Evolutionary conservation across 2,329 filamentous ascomycete species (phyloP).

Genomic region (Pseudodiploospora longispora): DNA sequence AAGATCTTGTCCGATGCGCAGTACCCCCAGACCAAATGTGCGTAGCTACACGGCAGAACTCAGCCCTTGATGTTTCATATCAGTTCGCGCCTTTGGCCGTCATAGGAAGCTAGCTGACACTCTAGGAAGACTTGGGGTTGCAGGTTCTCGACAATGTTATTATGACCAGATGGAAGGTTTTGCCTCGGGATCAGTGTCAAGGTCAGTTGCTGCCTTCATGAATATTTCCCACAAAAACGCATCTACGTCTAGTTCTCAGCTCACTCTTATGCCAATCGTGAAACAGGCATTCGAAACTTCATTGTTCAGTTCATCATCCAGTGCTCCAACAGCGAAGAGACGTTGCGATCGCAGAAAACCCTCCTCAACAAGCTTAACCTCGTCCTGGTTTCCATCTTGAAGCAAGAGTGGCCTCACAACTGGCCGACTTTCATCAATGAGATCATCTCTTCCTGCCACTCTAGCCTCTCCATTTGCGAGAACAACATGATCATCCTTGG

Average conservation of each 20-base stretch:
- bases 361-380: slow-evolving; percentile 97
- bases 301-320: slow-evolving; percentile 98
- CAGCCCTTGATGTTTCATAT: neutral
- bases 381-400: slow-evolving; percentile 92
- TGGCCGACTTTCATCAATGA: slow-evolving; percentile 99
- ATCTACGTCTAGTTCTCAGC: too few species aligned
- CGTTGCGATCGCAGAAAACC: slow-evolving; percentile 73
- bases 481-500: slow-evolving; percentile 99
- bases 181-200: slow-evolving; percentile 92
- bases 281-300: slow-evolving; percentile 89
- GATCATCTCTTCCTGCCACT: slow-evolving; percentile 93
- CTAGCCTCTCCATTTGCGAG: slow-evolving; percentile 93
- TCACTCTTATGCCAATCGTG: neutral
- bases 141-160: slow-evolving; percentile 98
- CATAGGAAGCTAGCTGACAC: slow-evolving; percentile 17
- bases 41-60: slow-evolving; percentile 24
- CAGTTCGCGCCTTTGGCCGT: too few species aligned
- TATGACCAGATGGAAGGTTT: slow-evolving; percentile 96
- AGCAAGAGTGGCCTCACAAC: slow-evolving; percentile 99
- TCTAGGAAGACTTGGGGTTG: slow-evolving; percentile 67
- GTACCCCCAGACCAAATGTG: slow-evolving; percentile 95
- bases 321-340: slow-evolving; percentile 82
- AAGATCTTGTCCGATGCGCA: slow-evolving; percentile 90
- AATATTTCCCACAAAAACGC: too few species aligned
- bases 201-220: slow-evolving; percentile 37